Conservation (phyloP, 148 eudicot genomes). For the Simmondsia chinensis region DNA sequence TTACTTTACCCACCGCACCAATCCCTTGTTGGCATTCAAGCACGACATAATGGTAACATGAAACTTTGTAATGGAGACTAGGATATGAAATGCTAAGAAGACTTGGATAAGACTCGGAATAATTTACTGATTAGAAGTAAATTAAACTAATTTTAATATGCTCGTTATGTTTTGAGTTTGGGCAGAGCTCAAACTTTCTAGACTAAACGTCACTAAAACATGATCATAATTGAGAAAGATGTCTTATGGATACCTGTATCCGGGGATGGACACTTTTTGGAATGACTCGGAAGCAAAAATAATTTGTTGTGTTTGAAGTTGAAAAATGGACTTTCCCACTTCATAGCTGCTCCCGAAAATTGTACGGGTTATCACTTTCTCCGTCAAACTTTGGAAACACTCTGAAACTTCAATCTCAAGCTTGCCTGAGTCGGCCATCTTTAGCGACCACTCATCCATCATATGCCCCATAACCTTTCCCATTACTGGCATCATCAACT, state of each 20-base stretch:
- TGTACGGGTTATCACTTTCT: slow-evolving; percentile 42
- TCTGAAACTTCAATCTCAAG: slow-evolving; percentile 55
- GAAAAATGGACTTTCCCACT: slow-evolving; percentile 44
- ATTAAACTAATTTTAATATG: no score
- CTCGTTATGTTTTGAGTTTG: no score
- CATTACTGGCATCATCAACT: slow-evolving; percentile 62
- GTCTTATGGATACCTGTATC: slow-evolving; percentile 33
- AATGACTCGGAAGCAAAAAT: slow-evolving; percentile 38
- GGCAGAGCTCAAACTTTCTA: no score
- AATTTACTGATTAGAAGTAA: no score
- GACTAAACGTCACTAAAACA: no score
- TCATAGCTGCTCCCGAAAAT: slow-evolving; percentile 54
- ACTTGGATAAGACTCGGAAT: no score
- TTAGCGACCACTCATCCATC: slow-evolving; percentile 48
- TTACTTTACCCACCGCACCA: no score
- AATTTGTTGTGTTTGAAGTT: slow-evolving; percentile 49
- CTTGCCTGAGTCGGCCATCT: slow-evolving; percentile 30
- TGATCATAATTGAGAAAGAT: no score
- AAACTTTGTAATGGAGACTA: not conserved
- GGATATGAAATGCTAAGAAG: not conserved
- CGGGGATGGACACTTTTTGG: slow-evolving; percentile 49
- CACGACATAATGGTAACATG: not conserved
- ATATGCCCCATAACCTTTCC: slow-evolving; percentile 42
- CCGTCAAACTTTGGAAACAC: slow-evolving; percentile 44
- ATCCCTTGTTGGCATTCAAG: no score